phyloP scores from a whole-genome alignment of 345 rosid species.

The Boechera divaricarpa region DNA sequence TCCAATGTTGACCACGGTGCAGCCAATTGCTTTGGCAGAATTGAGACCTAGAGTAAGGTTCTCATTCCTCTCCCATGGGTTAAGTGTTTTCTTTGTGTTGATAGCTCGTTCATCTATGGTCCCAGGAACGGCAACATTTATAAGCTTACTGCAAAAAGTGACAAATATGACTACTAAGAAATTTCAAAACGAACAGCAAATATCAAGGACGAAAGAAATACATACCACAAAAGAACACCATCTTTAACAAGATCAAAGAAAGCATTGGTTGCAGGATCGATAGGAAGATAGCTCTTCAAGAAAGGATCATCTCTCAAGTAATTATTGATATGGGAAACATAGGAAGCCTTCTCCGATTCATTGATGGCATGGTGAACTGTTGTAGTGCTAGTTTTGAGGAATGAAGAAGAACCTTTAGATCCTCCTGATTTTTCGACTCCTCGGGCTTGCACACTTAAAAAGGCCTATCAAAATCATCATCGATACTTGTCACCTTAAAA shows the following conservation, averaged over 20 bases:
- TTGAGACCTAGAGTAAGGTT: conserved; percentile 97
- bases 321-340: conserved; percentile 85
- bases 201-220: conserved; percentile 7
- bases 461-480: conserved; percentile 54
- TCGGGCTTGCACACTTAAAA: conserved; percentile 68
- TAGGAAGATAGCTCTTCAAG: conserved; percentile 78
- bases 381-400: conserved; percentile 85
- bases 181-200: not conserved
- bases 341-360: conserved; percentile 88
- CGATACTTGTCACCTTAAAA: not conserved
- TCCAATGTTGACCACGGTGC: conserved; percentile 97
- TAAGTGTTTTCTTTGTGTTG: conserved; percentile 76
- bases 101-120: conserved; percentile 99
- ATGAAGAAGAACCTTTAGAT: conserved; percentile 64
- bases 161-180: conserved; percentile 33
- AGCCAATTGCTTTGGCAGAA: conserved; percentile 98
- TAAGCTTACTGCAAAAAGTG: conserved; percentile 80
- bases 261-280: conserved; percentile 77
- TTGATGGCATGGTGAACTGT: conserved; percentile 89
- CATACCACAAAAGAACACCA: conserved; percentile 95
- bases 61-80: conserved; percentile 99
- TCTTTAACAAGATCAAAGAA: conserved; percentile 86
- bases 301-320: conserved; percentile 87
- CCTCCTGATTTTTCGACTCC: conserved; percentile 62
- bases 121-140: conserved; percentile 96